Conservation (phyloP, 208 protist genomes). For the Trypanosoma grayi region DNA sequence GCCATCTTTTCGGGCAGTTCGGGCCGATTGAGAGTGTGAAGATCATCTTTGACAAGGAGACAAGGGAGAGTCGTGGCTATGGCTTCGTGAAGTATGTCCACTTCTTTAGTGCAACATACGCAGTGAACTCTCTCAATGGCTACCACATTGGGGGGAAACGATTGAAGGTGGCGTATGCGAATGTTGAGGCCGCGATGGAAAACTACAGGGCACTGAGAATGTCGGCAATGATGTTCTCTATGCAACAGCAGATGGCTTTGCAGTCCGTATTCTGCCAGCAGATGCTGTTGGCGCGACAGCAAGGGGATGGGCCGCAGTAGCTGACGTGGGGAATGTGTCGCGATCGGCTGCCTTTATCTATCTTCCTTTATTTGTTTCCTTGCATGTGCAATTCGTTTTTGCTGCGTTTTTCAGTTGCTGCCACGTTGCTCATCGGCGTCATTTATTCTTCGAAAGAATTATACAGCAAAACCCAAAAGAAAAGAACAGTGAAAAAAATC, state of each 20-base stretch:
- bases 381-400: too few species aligned
- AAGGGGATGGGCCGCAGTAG: slow-evolving; percentile 1
- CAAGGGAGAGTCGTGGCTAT: slow-evolving; percentile 80
- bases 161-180: slow-evolving; percentile 85
- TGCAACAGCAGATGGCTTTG: slow-evolving; percentile 56
- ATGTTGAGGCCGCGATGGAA: slow-evolving; percentile 56
- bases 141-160: slow-evolving; percentile 77
- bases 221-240: slow-evolving; percentile 48
- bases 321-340: background rate
- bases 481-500: background rate
- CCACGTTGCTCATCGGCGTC: too few species aligned
- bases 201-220: slow-evolving; percentile 43
- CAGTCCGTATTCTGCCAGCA: slow-evolving; percentile 71
- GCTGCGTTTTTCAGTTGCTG: too few species aligned
- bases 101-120: slow-evolving; percentile 83
- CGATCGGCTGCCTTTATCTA: background rate
- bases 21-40: slow-evolving; percentile 85
- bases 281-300: slow-evolving; percentile 39
- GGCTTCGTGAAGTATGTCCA: slow-evolving; percentile 86
- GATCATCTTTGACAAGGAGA: slow-evolving; percentile 86
- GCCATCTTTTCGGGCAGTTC: slow-evolving; percentile 75
- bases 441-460: too few species aligned
- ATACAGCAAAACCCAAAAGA: too few species aligned
- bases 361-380: slow-evolving; percentile 10
- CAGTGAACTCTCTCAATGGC: slow-evolving; percentile 74